Evolutionary conservation across 495 filamentous ascomycete species (phyloP), one percentile per base, ranked within the genome.

Genomic region (Recurvomyces mirabilis): DNA sequence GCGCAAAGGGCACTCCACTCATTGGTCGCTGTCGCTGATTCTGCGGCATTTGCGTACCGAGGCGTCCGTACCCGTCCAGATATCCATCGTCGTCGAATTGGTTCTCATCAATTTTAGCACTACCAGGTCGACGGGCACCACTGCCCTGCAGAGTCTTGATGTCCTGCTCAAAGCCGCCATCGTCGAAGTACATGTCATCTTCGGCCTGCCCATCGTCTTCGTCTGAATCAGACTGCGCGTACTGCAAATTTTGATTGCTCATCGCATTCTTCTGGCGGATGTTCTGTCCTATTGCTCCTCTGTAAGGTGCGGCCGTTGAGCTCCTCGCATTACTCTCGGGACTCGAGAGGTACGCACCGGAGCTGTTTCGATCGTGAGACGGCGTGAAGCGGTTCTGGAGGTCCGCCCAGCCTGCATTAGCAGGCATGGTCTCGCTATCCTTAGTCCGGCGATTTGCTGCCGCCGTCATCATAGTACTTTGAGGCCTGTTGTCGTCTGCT

Each of bases 11-110:
- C 10, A 15, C 23, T 1, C 32, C 31, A 15, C 35, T 42, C 14
- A 32, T 22, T 10, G 7, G 10, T 11, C 24, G 47, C 24, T 51
- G 17, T 17, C 19, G 13, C 7, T 29, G 26, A 25, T 41, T 4
- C 14, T 43, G 37, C 33, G 15, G n/a, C 24, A 23, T 14, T 9
- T 14, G 39, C 10, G 25, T 19, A 19, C 13, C n/a, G 5, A 18
- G 1, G 38, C 45, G 17, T 12, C 29, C 18, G 1, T 15, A 20
- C 13, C 32, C 19, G 15, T 19, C 13, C 1, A 84, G 82, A 41
- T 87, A 85, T 25, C 67, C 66, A 50, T 88, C 82, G 60, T 93
- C 83, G 26, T 87, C 65, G 3, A 70, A 79, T 49, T 81, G 79
- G 40, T 79, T 70, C 34, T 85, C 81, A 53, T 81, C 77, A 62